Conservation (phyloP, 129 eudicot species). For the Saposhnikovia divaricata region DNA sequence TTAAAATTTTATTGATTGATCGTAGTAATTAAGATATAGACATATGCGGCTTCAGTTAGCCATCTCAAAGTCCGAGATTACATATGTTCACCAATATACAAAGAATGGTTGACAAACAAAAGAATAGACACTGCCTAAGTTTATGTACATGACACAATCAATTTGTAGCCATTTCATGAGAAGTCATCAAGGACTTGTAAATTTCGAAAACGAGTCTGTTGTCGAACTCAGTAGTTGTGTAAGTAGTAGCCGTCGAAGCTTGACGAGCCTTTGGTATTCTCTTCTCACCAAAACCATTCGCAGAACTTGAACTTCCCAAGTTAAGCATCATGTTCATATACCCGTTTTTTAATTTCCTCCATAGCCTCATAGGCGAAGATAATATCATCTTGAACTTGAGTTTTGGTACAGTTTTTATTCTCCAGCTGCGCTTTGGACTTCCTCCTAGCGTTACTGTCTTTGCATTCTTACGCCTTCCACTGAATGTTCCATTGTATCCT, state of each 20-base stretch:
- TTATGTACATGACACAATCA: background rate
- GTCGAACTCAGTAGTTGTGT: constrained; percentile 36
- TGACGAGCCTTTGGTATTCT: constrained; percentile 29
- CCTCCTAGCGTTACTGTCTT: constrained; percentile 31
- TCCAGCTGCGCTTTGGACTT: constrained; percentile 30
- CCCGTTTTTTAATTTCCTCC: constrained; percentile 45
- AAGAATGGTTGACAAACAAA: background rate
- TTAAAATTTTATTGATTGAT: background rate
- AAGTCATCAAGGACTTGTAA: constrained; percentile 42
- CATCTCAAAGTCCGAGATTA: background rate
- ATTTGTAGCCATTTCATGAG: constrained; percentile 35
- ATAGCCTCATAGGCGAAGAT: constrained; percentile 36
- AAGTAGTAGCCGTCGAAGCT: constrained; percentile 9
- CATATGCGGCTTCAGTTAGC: background rate
- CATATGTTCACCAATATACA: background rate
- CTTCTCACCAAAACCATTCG: constrained; percentile 16
- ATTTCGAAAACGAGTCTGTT: constrained; percentile 56
- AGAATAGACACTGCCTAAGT: background rate
- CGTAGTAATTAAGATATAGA: background rate
- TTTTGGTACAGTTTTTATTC: constrained; percentile 24
- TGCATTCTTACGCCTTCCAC: constrained; percentile 1
- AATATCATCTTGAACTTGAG: constrained; percentile 9
- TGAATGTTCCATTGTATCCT: background rate
- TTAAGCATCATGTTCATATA: constrained; percentile 54
- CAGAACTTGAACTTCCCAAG: constrained; percentile 8